Conservation (phyloP, 2,329 filamentous ascomycete species). For the Calonectria hawksworthii region DNA sequence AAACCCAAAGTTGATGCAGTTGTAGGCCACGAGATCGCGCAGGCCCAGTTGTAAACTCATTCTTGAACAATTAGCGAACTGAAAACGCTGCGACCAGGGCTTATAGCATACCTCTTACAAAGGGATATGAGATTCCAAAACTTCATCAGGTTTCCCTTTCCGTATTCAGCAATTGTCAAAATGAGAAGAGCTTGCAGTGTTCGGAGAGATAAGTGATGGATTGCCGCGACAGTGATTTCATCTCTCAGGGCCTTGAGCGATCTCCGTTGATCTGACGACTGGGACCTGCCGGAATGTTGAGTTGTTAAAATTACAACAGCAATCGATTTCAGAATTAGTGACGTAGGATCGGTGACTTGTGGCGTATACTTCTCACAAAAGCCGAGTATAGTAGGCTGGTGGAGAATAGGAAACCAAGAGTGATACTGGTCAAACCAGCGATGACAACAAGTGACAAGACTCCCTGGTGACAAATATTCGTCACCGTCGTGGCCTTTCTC, state of each 20-base stretch:
- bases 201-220: slow-evolving; percentile 14
- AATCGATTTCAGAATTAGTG: slow-evolving; percentile 18
- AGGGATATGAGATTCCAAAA: slow-evolving; percentile 24
- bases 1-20: slow-evolving; percentile 24
- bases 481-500: not conserved
- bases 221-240: not conserved
- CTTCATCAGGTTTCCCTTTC: slow-evolving; percentile 17
- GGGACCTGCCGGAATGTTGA: not conserved
- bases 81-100: not conserved
- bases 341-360: not conserved
- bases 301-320: slow-evolving; percentile 16
- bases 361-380: slow-evolving; percentile 6
- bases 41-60: slow-evolving; percentile 26
- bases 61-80: not conserved
- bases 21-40: slow-evolving; percentile 19
- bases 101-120: slow-evolving; percentile 20
- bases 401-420: slow-evolving; percentile 26
- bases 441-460: not conserved
- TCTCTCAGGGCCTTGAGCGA: not conserved
- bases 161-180: slow-evolving; percentile 20
- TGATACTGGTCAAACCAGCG: slow-evolving; percentile 27
- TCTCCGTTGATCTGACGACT: not conserved
- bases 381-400: slow-evolving; percentile 15
- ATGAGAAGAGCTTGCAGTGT: slow-evolving; percentile 21
- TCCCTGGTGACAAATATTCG: not conserved